Percentiles rank a stretch among this genome's conserved stretches.
Conservation (phyloP, 306 rosid species). For the Potentilla sterilis region DNA sequence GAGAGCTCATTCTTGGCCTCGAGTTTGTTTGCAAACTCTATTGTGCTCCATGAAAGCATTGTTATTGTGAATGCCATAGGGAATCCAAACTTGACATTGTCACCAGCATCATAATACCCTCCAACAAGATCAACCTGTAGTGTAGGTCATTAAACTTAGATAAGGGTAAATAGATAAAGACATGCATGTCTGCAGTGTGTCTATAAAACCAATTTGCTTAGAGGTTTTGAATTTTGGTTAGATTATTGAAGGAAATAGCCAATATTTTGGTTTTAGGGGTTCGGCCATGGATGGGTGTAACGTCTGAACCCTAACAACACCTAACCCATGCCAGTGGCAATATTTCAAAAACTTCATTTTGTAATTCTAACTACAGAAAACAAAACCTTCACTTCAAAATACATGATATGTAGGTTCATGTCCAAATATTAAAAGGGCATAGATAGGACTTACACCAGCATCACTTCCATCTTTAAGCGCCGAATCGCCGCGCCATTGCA, state of each 20-base stretch:
- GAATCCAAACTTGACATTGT: slow-evolving; percentile 58
- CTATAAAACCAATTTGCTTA: neutral
- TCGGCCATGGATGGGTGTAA: neutral
- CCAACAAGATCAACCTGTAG: slow-evolving; percentile 48
- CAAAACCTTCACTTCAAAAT: no score
- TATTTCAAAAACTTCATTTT: neutral
- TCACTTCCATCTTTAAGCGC: slow-evolving; percentile 51
- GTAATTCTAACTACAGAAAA: no score
- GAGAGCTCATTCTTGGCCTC: slow-evolving; percentile 16
- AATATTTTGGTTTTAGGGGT: neutral
- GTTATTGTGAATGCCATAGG: slow-evolving; percentile 69
- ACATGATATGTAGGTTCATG: neutral
- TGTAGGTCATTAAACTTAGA: neutral
- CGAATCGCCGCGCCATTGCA: slow-evolving; percentile 58
- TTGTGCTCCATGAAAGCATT: slow-evolving; percentile 64
- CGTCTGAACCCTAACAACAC: no score
- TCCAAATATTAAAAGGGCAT: neutral
- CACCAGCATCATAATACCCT: slow-evolving; percentile 79
- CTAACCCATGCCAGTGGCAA: no score
- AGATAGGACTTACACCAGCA: slow-evolving; percentile 33
- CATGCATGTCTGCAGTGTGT: no score
- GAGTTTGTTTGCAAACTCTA: slow-evolving; percentile 42
- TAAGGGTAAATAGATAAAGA: no score
- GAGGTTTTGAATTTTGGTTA: neutral
- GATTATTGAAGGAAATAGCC: neutral